Evolutionary conservation across 176 grass and related monocot species (phyloP), one percentile per base, ranked within the genome.

Genomic region (Ampelocalamus luodianensis): DNA sequence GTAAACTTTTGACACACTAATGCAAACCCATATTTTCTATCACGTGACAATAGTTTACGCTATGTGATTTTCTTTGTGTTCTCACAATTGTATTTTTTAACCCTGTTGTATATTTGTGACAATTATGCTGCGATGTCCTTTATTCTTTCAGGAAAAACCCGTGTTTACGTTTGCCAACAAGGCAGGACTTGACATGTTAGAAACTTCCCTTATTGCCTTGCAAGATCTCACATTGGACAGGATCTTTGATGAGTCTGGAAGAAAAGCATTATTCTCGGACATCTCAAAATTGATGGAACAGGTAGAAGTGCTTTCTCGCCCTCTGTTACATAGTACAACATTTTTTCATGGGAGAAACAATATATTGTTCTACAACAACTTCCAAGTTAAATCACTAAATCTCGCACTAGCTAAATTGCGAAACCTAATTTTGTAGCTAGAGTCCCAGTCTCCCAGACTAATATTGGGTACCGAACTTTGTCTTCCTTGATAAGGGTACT

Each of bases 161-260:
- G 81, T 92, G 71, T 98, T 98, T 79, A 98, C 80, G 0, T 98
- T 95, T 65, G 96, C 96, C 23, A 98, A 98, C 78, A 94, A 98
- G 68, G 89, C 96, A 22, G 93, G 96, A 1, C 88, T 98, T 60
- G 96, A 98, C 81, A 98, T 98, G 96, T 67, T 98, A 72, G 96
- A 98, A 76, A 98, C 96, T 65, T 95, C 93, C 45, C 83, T 98
- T 27, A 63, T 98, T n/a, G 93, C 91, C 1, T 86, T 98, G 45
- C 96, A 98, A 90, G 96, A 95, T 43, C 90, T 98, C 55, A 88
- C 91, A 38, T 82, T 95, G 66, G 96, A 98, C 73, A 99, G 90
- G 82, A 99, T 99, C 43, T 99, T 99, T 4, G 91, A 99, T 17
- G 93, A 96, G 76, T 22, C 81, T 68, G 91, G 91, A n/a, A 82